phyloP scores from a whole-genome alignment of 1,284 basidiomycete genomes.

The Trichosporon sp. region DNA sequence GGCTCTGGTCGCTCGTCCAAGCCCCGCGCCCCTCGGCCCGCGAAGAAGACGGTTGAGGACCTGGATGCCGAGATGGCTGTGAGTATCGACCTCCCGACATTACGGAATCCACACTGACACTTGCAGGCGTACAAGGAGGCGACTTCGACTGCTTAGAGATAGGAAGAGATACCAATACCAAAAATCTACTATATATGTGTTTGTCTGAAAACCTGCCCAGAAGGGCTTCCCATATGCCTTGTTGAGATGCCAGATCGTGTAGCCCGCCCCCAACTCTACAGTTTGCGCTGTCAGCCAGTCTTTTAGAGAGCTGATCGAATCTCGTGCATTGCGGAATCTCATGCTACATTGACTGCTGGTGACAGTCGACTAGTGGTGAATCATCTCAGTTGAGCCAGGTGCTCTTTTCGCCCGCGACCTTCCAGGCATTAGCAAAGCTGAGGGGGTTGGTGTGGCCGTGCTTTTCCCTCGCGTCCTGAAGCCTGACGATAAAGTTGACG shows the following conservation, averaged over 20 bases:
- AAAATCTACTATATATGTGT: conserved; percentile 2
- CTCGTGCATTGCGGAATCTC: neutral
- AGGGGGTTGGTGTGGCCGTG: conserved; percentile 33
- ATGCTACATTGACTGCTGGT: neutral
- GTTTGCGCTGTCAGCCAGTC: neutral
- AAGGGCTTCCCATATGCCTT: neutral
- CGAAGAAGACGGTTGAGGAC: conserved; percentile 54
- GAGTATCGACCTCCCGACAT: conserved; percentile 47
- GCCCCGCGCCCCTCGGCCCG: conserved; percentile 44
- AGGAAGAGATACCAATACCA: neutral
- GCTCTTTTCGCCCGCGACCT: conserved; percentile 23
- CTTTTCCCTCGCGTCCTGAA: conserved; percentile 31
- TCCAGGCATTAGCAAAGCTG: conserved; percentile 34
- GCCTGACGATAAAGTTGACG: conserved; percentile 75
- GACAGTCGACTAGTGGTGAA: neutral
- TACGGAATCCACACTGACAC: neutral
- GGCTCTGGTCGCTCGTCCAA: conserved; percentile 9
- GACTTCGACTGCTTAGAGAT: conserved; percentile 11
- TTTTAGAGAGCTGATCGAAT: neutral
- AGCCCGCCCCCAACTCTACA: neutral
- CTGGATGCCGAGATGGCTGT: conserved; percentile 61
- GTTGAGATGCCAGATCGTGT: conserved; percentile 1
- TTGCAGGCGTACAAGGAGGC: conserved; percentile 38
- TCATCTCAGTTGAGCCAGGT: conserved; percentile 14
- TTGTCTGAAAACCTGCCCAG: conserved; percentile 2